Evolutionary conservation across 345 rosid genomes (phyloP), one percentile per base, ranked within the genome.

Genomic region (Hibiscus tridactylites): DNA sequence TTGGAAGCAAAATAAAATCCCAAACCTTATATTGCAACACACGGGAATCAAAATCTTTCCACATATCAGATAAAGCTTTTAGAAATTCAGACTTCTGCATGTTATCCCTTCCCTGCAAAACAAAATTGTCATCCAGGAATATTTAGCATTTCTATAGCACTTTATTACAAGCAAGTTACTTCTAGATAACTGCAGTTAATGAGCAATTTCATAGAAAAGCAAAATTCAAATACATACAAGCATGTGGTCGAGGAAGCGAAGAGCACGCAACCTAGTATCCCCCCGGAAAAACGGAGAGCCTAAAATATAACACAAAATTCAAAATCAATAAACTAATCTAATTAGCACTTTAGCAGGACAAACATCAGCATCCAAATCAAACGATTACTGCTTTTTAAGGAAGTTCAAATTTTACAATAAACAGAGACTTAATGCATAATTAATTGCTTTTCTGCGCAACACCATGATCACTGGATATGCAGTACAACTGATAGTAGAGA

Each of bases 21-120:
- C 86, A 73, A 78, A 95, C 99, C 99, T 95, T 95, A 78, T 88
- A 95, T 70, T 90, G 97, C 86, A 95, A 79, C 52, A 95, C 97
- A 80, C 99, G 99, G 26, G 93, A 81, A 74, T 89, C 99, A 81
- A 95, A 95, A 69, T 90, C 97, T 85, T 92, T 92, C 99, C 99
- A 95, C 97, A 95, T 95, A 79, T 92, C 97, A 79, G 97, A 85
- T 72, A 95, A 83, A 62, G 97, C 99, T 87, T 95, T 95, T 77
- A 95, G 76, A 79, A 95, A 95, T 79, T 95, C 99, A 21, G 99
- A 86, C 82, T 95, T 95, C 86, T 92, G 99, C 93, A 90, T 86
- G 79, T 95, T 95, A 70, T 95, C 97, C 83, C 97, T 83, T 85
- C 85, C 99, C 99, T 95, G 83, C 75, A 81, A 72, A 75, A 76